Conservation (phyloP, 2,329 filamentous ascomycete species). For the Sporothrix variecibatus region DNA sequence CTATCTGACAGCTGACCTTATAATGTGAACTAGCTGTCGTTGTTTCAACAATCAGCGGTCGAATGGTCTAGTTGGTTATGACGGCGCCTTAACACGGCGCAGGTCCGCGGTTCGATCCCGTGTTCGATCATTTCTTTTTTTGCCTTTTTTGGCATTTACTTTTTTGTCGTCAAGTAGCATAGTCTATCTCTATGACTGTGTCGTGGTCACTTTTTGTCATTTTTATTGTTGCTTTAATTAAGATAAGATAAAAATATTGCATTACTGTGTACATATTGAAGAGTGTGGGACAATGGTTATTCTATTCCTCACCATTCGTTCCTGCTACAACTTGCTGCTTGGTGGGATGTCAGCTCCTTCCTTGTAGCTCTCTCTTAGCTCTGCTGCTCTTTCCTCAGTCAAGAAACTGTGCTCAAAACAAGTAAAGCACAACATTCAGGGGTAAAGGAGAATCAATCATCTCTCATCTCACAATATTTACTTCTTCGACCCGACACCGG, state of each 20-base stretch:
- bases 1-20: neutral
- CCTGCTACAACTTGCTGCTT: neutral
- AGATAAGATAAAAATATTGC: too few relatives aligned
- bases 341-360: neutral
- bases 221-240: neutral
- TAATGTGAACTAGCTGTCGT: neutral
- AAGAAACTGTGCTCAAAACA: neutral
- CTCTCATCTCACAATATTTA: neutral
- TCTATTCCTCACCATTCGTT: neutral
- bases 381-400: neutral
- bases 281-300: neutral
- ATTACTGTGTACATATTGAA: neutral
- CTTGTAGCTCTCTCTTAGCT: neutral
- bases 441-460: too few relatives aligned
- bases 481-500: neutral
- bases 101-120: slow-evolving; percentile 29
- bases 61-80: slow-evolving; percentile 30
- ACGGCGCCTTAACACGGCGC: slow-evolving; percentile 29
- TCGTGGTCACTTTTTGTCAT: neutral
- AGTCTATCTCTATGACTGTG: neutral
- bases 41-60: slow-evolving; percentile 1
- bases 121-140: slow-evolving; percentile 26
- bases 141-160: neutral
- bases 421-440: neutral
- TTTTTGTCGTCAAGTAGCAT: neutral